phyloP scores from a whole-genome alignment of 1,284 basidiomycete species.

The Cutaneotrichosporon daszewskae region DNA sequence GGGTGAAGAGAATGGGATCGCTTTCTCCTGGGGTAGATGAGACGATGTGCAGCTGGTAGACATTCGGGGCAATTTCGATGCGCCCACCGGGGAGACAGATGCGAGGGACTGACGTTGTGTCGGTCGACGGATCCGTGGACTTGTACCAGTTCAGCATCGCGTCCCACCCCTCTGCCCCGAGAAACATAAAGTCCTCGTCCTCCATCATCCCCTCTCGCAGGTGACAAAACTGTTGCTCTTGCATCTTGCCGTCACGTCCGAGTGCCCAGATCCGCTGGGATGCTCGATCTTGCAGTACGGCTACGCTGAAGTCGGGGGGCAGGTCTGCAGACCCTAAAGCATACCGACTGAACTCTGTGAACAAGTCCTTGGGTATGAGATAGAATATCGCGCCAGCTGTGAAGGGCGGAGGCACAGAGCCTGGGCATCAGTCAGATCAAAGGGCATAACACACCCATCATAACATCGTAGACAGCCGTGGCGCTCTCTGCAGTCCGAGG shows the following conservation, averaged over 20 bases:
- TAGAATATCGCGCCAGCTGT: constrained; percentile 29
- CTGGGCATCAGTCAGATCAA: constrained; percentile 11
- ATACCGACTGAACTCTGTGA: constrained; percentile 27
- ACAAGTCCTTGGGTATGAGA: constrained; percentile 33
- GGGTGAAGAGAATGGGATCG: constrained; percentile 15
- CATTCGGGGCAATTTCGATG: constrained; percentile 75
- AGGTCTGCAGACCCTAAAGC: constrained; percentile 10
- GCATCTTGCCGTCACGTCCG: constrained; percentile 5
- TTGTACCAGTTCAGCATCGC: constrained; percentile 51
- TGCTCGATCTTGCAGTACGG: constrained; percentile 19
- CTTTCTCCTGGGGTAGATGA: neutral
- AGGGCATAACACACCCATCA: constrained; percentile 8
- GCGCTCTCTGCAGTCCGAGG: neutral
- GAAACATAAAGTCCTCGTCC: constrained; percentile 68
- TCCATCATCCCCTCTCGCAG: constrained; percentile 53
- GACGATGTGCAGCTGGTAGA: constrained; percentile 57
- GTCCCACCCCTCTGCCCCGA: constrained; percentile 69
- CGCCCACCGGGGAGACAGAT: constrained; percentile 49
- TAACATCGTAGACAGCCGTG: constrained; percentile 7
- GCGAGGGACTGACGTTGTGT: constrained; percentile 51
- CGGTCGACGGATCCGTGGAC: constrained; percentile 7
- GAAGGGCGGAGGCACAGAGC: constrained; percentile 32
- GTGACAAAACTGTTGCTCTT: constrained; percentile 25
- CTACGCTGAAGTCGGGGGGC: constrained; percentile 20
- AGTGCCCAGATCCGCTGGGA: constrained; percentile 22